These are phyloP conservation scores for Harringtonia aguacate DNA, from an alignment of 2,329 filamentous ascomycete genomes.

Conservation along the genomic window DNA sequence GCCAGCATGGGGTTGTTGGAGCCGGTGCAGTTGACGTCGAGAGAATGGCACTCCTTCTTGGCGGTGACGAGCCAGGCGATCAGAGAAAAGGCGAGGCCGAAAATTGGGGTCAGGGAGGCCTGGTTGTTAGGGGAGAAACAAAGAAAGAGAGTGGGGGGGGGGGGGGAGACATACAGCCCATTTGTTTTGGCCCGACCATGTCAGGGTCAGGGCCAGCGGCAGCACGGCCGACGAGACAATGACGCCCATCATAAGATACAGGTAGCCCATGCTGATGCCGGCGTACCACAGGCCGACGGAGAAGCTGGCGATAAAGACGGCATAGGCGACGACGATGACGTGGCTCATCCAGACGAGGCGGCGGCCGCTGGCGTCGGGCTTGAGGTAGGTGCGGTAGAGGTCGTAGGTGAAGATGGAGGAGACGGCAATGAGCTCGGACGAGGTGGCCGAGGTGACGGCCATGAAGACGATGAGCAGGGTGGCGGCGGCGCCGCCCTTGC, in stretches of 20 bases:
- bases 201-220: conserved; percentile 67
- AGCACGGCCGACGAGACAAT: conserved; percentile 81
- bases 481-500: conserved; percentile 67
- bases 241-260: conserved; percentile 69
- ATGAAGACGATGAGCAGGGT: conserved; percentile 79
- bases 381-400: conserved; percentile 78
- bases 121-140: neutral
- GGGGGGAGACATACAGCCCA: conserved; percentile 35
- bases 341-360: conserved; percentile 74
- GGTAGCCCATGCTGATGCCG: conserved; percentile 76
- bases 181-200: conserved; percentile 73
- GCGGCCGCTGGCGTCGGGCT: conserved; percentile 63
- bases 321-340: conserved; percentile 58
- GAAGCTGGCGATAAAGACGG: conserved; percentile 66
- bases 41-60: conserved; percentile 54
- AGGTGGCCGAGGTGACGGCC: conserved; percentile 78
- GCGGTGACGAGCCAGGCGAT: conserved; percentile 72
- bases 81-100: conserved; percentile 58
- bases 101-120: conserved; percentile 56
- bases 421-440: conserved; percentile 75
- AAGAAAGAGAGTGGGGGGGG: neutral
- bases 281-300: conserved; percentile 64
- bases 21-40: conserved; percentile 67
- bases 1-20: conserved; percentile 83
- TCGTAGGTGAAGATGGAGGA: conserved; percentile 86